phyloP scores from a whole-genome alignment of 2,329 filamentous ascomycete genomes.

The Botryotinia convoluta region DNA sequence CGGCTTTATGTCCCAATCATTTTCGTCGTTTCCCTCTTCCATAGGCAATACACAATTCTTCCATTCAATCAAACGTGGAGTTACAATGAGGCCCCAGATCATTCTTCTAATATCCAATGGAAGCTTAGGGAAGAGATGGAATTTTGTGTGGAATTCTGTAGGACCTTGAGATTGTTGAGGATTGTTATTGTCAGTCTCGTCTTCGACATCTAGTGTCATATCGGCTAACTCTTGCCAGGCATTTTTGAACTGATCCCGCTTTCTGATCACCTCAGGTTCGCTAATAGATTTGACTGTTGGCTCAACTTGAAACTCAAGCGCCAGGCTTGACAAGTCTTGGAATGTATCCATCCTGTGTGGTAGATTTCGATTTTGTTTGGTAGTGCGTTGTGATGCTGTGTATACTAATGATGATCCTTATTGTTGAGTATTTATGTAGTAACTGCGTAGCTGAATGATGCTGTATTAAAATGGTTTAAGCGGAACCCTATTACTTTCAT shows the following conservation, averaged over 20 bases:
- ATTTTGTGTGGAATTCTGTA: background rate
- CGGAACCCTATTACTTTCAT: background rate
- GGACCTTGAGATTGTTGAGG: background rate
- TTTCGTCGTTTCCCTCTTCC: accelerated
- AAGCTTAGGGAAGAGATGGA: background rate
- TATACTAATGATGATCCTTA: background rate
- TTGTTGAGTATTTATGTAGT: background rate
- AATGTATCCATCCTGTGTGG: background rate
- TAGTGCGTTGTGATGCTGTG: background rate
- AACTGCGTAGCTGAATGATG: background rate
- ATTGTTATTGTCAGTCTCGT: background rate
- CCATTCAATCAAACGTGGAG: background rate
- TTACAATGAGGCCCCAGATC: background rate
- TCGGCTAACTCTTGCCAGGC: background rate
- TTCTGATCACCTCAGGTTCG: background rate
- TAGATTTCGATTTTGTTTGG: background rate
- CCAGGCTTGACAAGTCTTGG: background rate
- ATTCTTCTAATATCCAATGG: background rate
- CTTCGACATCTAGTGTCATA: background rate
- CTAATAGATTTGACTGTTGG: background rate
- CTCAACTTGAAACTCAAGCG: background rate
- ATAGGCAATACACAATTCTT: background rate
- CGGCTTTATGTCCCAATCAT: no score
- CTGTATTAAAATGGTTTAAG: background rate
- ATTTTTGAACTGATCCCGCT: background rate